Conservation (phyloP, 169 alveolate species). For the Sarcocystis neurona region DNA sequence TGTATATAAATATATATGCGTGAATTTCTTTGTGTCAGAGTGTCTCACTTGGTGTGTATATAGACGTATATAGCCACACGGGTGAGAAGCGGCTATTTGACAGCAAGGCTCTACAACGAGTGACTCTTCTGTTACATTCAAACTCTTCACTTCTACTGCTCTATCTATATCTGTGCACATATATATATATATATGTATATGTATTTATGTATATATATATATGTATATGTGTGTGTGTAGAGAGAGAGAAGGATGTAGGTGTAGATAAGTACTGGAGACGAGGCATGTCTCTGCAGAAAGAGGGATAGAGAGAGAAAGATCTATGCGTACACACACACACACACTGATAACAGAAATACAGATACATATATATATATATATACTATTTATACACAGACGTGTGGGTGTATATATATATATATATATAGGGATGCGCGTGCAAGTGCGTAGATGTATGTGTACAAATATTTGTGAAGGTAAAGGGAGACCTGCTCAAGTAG, state of each 20-base stretch:
- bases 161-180: neutral
- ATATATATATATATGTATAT: neutral
- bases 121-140: too few species aligned
- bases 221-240: neutral
- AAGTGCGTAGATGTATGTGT: neutral
- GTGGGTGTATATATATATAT: neutral
- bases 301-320: neutral
- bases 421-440: neutral
- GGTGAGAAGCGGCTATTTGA: too few species aligned
- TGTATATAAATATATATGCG: too few species aligned
- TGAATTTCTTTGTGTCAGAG: too few species aligned
- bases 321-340: neutral
- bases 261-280: too few species aligned
- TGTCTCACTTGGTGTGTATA: too few species aligned
- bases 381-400: too few species aligned
- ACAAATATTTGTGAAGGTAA: neutral
- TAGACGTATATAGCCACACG: too few species aligned
- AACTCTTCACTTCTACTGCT: too few species aligned
- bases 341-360: neutral
- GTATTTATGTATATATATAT: neutral
- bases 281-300: neutral
- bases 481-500: slow-evolving; percentile 41
- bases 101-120: too few species aligned
- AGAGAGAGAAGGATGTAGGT: neutral
- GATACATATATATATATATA: neutral